Conservation (phyloP, 768 basidiomycete genomes). For the Hebeloma cylindrosporum region DNA sequence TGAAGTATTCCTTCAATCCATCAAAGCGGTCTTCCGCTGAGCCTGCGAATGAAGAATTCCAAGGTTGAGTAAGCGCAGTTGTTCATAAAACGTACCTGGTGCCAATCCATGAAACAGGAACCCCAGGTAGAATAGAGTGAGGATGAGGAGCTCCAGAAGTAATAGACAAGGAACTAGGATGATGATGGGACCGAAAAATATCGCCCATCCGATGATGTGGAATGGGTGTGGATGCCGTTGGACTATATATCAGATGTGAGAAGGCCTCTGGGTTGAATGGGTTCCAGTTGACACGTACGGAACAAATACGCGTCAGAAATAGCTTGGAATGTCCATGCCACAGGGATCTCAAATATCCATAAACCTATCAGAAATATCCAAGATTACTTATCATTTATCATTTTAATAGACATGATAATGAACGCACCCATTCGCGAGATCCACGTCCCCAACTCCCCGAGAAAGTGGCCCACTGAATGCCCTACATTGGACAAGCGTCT, state of each 20-base stretch:
- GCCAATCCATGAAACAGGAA: slow-evolving; percentile 38
- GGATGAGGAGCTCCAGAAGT: slow-evolving; percentile 33
- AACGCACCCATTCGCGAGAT: too few species aligned
- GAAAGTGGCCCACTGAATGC: too few species aligned
- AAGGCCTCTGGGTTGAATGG: background rate
- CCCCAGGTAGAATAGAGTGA: slow-evolving; percentile 33
- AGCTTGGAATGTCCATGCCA: slow-evolving; percentile 17
- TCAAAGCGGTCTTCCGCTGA: slow-evolving; percentile 33
- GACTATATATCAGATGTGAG: slow-evolving; percentile 9
- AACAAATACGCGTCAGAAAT: slow-evolving; percentile 13
- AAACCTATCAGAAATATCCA: background rate
- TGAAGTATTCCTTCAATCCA: slow-evolving; percentile 30
- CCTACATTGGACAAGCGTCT: too few species aligned
- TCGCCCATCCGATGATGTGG: slow-evolving; percentile 35
- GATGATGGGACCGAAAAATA: slow-evolving; percentile 46
- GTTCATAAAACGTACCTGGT: slow-evolving; percentile 25
- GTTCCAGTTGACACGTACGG: too few species aligned
- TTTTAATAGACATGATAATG: too few species aligned
- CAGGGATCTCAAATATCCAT: background rate
- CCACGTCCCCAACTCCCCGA: too few species aligned
- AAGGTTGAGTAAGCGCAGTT: background rate
- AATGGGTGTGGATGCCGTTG: slow-evolving; percentile 33
- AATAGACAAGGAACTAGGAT: slow-evolving; percentile 35
- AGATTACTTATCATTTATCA: too few species aligned
- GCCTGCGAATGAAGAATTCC: slow-evolving; percentile 18